Evolutionary conservation across 805 yeast species (phyloP), one percentile per base, ranked within the genome.

Genomic region (Pichia insulana): DNA sequence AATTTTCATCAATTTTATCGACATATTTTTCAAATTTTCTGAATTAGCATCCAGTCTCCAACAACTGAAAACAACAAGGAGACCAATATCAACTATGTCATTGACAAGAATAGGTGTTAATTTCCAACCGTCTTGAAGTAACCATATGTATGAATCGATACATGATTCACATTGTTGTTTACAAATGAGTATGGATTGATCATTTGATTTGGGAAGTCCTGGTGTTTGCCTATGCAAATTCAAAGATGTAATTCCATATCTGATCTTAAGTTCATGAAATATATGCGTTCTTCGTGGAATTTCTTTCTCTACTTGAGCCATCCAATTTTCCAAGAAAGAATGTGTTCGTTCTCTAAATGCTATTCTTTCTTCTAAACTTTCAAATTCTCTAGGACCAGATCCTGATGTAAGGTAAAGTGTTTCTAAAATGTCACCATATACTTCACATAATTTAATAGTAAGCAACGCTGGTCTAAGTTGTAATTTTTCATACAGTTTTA

Each of bases 401-500:
- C 52, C 46, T 20, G 53, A 36, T 6, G 58, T 47, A 2, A 45
- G 51, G 33, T 54, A 54, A 4, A 54, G 42, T 7, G 54, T 43
- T 39, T 54, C 58, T 13, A 54, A 41, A 46, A 54, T 51, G 27
- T 54, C 56, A 2, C 55, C 58, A 9, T 46, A 47, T 30, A 54
- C 49, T 34, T 49, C 53, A 30, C 54, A 45, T 13, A 52, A 48
- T 25, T 48, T 48, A 4, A 46, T 45, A 9, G 46, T 32, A 46
- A 54, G 44, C 9, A 54, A 40, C 17, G 51, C 38, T 11, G 58
- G 58, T 4, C 46, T 30, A 33, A 54, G 49, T 17, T 52, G 52
- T 6, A 52, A 50, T 10, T 44, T 39, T 34, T 43, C 36, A 35
- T 53, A 52, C 2, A 34, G 15, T n/a, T 15, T 22, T 7, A 40